These are phyloP conservation scores for Phaeophleospora eucalypticola DNA, from an alignment of 2,329 filamentous ascomycete genomes.

Conservation along the genomic window DNA sequence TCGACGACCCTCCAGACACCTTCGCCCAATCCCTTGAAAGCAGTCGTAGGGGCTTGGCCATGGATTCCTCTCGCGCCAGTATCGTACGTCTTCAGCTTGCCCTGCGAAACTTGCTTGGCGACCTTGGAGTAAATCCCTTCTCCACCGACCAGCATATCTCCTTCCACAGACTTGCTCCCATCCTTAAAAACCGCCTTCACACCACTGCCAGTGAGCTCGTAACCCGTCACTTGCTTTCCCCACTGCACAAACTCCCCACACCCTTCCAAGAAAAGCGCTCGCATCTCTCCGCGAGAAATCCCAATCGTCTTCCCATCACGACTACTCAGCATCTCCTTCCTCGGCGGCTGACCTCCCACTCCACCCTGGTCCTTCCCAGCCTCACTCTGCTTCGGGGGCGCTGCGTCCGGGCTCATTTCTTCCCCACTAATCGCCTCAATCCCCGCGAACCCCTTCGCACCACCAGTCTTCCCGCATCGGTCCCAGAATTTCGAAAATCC, in stretches of 20 bases:
- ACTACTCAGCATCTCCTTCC: conserved; percentile 39
- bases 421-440: conserved; percentile 55
- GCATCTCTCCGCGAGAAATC: conserved; percentile 61
- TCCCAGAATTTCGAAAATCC: conserved; percentile 56
- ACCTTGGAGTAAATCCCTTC: conserved; percentile 61
- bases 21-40: conserved; percentile 60
- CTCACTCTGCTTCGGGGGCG: conserved; percentile 3
- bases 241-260: conserved; percentile 55
- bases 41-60: conserved; percentile 59
- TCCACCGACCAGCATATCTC: conserved; percentile 56
- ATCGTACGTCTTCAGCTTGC: conserved; percentile 59
- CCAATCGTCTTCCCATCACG: conserved; percentile 58
- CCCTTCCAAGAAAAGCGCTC: conserved; percentile 54
- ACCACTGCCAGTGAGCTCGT: conserved; percentile 53
- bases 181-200: conserved; percentile 58
- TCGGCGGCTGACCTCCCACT: conserved; percentile 24
- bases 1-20: conserved; percentile 59
- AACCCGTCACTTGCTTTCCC: conserved; percentile 54
- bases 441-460: conserved; percentile 45
- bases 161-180: conserved; percentile 56
- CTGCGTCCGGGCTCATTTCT: conserved; percentile 10
- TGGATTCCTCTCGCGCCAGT: conserved; percentile 62
- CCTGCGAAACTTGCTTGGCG: conserved; percentile 56
- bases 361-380: conserved; percentile 10
- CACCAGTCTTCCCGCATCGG: conserved; percentile 57